A percentile compares a stretch with the other conserved stretches of the same genome.
phyloP scores from a whole-genome alignment of 345 rosid genomes.

The Salix udensis region DNA sequence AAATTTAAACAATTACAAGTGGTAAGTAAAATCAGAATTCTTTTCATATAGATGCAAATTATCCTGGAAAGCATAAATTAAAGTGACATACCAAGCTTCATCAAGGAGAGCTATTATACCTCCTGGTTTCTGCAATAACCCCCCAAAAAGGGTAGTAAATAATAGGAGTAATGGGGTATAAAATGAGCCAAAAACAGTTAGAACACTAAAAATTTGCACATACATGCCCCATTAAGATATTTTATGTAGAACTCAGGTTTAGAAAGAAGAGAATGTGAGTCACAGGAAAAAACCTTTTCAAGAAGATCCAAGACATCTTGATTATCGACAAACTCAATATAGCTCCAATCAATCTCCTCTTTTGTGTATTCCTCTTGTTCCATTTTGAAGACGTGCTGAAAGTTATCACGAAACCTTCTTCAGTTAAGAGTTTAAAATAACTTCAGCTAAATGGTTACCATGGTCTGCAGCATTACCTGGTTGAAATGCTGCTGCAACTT shows the following conservation, averaged over 20 bases:
- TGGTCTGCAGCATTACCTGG: constrained; percentile 49
- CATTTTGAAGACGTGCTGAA: constrained; percentile 98
- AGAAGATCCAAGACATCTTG: constrained; percentile 95
- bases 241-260: background rate
- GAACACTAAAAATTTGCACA: background rate
- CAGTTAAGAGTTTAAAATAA: constrained; percentile 4
- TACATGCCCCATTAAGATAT: background rate
- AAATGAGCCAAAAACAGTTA: background rate
- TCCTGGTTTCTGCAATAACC: constrained; percentile 63
- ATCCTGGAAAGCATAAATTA: constrained; percentile 1
- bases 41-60: background rate
- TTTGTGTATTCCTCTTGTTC: constrained; percentile 97
- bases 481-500: constrained; percentile 97
- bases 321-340: constrained; percentile 94
- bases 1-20: background rate
- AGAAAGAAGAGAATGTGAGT: background rate
- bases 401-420: constrained; percentile 16
- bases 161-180: background rate
- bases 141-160: background rate
- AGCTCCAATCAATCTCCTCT: constrained; percentile 91
- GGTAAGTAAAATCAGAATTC: background rate
- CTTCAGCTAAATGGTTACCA: constrained; percentile 4
- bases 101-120: constrained; percentile 80
- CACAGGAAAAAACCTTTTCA: constrained; percentile 58
- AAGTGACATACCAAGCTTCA: constrained; percentile 71